Conservation (phyloP, 2,329 filamentous ascomycete genomes). For the Trichoderma endophyticum region DNA sequence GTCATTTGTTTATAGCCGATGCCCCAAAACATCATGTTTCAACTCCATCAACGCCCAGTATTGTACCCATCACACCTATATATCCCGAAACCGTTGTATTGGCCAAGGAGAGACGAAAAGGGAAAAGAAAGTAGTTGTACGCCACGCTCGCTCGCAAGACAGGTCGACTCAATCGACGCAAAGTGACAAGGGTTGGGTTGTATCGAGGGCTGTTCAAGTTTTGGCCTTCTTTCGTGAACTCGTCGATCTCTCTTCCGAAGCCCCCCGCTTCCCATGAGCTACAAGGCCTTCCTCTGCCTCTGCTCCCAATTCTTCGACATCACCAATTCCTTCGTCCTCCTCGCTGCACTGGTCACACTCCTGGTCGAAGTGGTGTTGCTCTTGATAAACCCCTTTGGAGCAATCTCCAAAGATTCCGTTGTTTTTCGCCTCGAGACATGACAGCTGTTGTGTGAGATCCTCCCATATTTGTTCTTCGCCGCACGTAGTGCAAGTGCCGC, state of each 20-base stretch:
- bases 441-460: constrained; percentile 45
- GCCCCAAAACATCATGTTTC: background rate
- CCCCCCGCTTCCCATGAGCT: constrained; percentile 21
- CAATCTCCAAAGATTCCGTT: constrained; percentile 45
- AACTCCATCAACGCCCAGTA: constrained; percentile 1
- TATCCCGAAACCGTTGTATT: background rate
- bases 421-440: constrained; percentile 50
- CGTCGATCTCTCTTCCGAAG: constrained; percentile 21
- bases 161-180: background rate
- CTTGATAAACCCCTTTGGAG: constrained; percentile 37
- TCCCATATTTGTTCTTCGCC: constrained; percentile 40
- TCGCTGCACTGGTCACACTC: constrained; percentile 45
- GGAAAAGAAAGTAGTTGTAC: background rate
- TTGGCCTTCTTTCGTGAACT: constrained; percentile 32
- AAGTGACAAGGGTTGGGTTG: background rate
- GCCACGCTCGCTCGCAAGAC: background rate
- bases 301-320: constrained; percentile 28
- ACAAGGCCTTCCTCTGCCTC: background rate
- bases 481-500: constrained; percentile 44
- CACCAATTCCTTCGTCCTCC: constrained; percentile 42
- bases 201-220: constrained; percentile 24
- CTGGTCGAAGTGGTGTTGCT: constrained; percentile 47
- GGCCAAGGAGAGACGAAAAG: background rate
- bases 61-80: background rate
- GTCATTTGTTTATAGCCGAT: background rate